Conservation (phyloP, 2,329 filamentous ascomycete genomes). For the Monosporascus sp. region DNA sequence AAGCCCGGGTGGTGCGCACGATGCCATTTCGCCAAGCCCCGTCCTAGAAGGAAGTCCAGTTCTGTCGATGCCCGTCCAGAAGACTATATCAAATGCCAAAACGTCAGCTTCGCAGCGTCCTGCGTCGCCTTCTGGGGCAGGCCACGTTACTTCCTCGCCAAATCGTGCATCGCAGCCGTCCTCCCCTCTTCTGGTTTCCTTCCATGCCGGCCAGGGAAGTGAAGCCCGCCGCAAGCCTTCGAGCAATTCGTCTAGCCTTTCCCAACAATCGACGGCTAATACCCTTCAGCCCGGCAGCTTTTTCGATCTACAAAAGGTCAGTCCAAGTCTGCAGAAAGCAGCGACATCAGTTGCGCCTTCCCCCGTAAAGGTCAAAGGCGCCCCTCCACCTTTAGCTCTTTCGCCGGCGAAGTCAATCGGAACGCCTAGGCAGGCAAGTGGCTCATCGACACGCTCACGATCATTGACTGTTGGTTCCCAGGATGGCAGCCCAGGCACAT, state of each 20-base stretch:
- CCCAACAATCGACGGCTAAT: constrained; percentile 63
- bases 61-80: constrained; percentile 71
- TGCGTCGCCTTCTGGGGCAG: constrained; percentile 76
- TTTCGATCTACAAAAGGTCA: constrained; percentile 64
- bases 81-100: constrained; percentile 79
- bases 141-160: constrained; percentile 79
- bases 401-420: constrained; percentile 60
- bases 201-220: constrained; percentile 75
- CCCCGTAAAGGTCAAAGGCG: constrained; percentile 50
- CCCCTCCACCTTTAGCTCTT: constrained; percentile 41
- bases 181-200: constrained; percentile 91
- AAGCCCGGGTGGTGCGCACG: constrained; percentile 38
- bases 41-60: constrained; percentile 81
- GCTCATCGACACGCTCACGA: constrained; percentile 64
- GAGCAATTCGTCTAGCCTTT: constrained; percentile 77
- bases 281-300: constrained; percentile 66
- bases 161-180: constrained; percentile 75
- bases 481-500: constrained; percentile 71
- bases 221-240: constrained; percentile 85
- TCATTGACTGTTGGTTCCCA: constrained; percentile 93
- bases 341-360: constrained; percentile 49
- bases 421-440: constrained; percentile 56
- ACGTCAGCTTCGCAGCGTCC: constrained; percentile 60
- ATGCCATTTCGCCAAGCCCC: constrained; percentile 54
- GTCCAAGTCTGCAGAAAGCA: constrained; percentile 55